A percentile compares a stretch with the other conserved stretches of the same genome.
These are phyloP conservation scores for Vanderwaltozyma polyspora DNA, from an alignment of 805 yeast genomes.

Conservation along the genomic window DNA sequence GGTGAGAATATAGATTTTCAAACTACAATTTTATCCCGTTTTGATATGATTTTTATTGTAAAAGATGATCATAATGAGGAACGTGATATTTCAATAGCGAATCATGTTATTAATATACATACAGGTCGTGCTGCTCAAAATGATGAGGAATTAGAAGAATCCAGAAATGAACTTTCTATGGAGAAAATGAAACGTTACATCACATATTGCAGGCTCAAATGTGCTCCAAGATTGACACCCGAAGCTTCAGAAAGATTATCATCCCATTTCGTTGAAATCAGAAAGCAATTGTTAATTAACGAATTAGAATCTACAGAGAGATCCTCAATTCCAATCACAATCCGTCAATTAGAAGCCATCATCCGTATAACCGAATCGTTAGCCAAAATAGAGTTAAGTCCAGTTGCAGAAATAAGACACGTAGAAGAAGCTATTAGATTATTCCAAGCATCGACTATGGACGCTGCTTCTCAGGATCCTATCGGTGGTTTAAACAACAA, in stretches of 20 bases:
- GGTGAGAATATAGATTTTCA: slow-evolving; percentile 98
- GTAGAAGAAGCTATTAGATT: slow-evolving; percentile 92
- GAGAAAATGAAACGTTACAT: slow-evolving; percentile 86
- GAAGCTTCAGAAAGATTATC: slow-evolving; percentile 86
- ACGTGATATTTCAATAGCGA: slow-evolving; percentile 82
- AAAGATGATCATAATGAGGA: slow-evolving; percentile 86
- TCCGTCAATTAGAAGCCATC: slow-evolving; percentile 95
- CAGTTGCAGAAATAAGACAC: slow-evolving; percentile 78
- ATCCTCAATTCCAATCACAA: slow-evolving; percentile 92
- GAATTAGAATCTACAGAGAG: slow-evolving; percentile 78
- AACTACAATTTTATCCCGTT: slow-evolving; percentile 90
- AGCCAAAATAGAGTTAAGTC: slow-evolving; percentile 74
- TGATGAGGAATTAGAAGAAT: slow-evolving; percentile 40
- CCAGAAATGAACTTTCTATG: slow-evolving; percentile 73
- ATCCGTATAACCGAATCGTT: slow-evolving; percentile 89
- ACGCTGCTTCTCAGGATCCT: slow-evolving; percentile 54
- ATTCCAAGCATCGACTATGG: slow-evolving; percentile 95
- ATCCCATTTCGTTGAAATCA: slow-evolving; percentile 83
- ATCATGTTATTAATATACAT: slow-evolving; percentile 90
- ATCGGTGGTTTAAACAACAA: slow-evolving; percentile 41
- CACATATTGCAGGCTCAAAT: slow-evolving; percentile 76
- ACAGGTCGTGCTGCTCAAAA: slow-evolving; percentile 49
- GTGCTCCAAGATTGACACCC: slow-evolving; percentile 85
- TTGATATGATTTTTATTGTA: slow-evolving; percentile 96
- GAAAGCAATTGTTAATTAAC: slow-evolving; percentile 69